phyloP scores from a whole-genome alignment of 768 basidiomycete genomes.

The Clitopilus hobsonii region DNA sequence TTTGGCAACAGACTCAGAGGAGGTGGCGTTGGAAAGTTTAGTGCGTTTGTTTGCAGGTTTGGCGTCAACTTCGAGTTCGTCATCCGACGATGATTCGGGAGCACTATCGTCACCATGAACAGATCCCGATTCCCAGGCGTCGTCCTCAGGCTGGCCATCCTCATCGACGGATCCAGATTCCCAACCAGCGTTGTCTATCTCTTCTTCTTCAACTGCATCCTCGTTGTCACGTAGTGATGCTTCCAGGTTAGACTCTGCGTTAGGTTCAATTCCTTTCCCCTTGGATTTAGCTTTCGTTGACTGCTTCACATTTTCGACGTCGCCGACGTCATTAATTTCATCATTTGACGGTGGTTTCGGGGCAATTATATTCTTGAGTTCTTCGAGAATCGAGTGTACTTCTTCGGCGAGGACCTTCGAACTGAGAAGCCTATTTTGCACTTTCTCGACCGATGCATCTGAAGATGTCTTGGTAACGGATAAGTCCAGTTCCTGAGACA shows the following conservation, averaged over 20 bases:
- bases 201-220: not conserved
- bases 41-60: conserved; percentile 20
- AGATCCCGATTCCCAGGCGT: conserved; percentile 53
- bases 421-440: conserved; percentile 70
- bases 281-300: not conserved
- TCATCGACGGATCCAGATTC: conserved; percentile 39
- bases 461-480: conserved; percentile 26
- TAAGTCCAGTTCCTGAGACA: conserved; percentile 39
- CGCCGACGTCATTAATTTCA: no score
- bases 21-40: conserved; percentile 10
- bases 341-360: conserved; percentile 15
- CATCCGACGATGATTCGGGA: conserved; percentile 17
- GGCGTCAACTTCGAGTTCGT: conserved; percentile 23
- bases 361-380: conserved; percentile 39
- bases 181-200: conserved; percentile 23
- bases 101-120: conserved; percentile 24
- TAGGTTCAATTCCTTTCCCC: not conserved
- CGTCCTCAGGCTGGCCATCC: conserved; percentile 23
- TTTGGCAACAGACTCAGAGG: conserved; percentile 3
- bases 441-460: conserved; percentile 48
- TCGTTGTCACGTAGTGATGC: not conserved
- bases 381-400: conserved; percentile 45
- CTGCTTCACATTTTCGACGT: not conserved
- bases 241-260: no score
- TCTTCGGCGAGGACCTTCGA: conserved; percentile 68